These are phyloP conservation scores for Mycena metata DNA, from an alignment of 768 basidiomycete genomes.

Conservation along the genomic window DNA sequence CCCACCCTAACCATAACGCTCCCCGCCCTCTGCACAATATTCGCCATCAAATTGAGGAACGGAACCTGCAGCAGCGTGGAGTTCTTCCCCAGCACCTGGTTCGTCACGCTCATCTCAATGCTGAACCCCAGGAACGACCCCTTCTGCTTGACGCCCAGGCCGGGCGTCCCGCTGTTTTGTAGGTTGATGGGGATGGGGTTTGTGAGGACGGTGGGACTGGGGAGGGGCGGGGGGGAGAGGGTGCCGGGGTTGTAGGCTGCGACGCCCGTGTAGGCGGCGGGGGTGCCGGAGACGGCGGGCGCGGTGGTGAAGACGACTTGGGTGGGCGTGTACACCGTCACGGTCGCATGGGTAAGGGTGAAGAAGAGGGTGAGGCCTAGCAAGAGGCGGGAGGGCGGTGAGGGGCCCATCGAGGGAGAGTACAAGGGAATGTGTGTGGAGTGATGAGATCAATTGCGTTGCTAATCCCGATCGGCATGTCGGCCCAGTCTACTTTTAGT, in stretches of 20 bases:
- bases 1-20: slow-evolving; percentile 75
- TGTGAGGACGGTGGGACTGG: slow-evolving; percentile 57
- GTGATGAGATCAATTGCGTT: no score
- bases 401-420: no score
- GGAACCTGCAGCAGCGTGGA: slow-evolving; percentile 66
- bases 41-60: slow-evolving; percentile 85
- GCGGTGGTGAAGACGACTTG: no score
- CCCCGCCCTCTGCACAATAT: slow-evolving; percentile 76
- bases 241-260: slow-evolving; percentile 68
- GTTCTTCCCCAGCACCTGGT: slow-evolving; percentile 68
- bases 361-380: no score
- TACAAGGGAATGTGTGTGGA: no score
- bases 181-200: slow-evolving; percentile 60
- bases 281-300: no score
- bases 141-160: slow-evolving; percentile 53
- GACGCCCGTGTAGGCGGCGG: slow-evolving; percentile 57
- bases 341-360: no score
- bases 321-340: no score
- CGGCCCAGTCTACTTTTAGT: no score
- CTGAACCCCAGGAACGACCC: slow-evolving; percentile 68
- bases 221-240: slow-evolving; percentile 65
- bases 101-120: slow-evolving; percentile 73
- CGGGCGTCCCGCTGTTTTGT: slow-evolving; percentile 48
- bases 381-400: no score
- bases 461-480: no score